Evolutionary conservation across 2,329 filamentous ascomycete genomes (phyloP).

Genomic region (Byssoonygena ceratinophila): DNA sequence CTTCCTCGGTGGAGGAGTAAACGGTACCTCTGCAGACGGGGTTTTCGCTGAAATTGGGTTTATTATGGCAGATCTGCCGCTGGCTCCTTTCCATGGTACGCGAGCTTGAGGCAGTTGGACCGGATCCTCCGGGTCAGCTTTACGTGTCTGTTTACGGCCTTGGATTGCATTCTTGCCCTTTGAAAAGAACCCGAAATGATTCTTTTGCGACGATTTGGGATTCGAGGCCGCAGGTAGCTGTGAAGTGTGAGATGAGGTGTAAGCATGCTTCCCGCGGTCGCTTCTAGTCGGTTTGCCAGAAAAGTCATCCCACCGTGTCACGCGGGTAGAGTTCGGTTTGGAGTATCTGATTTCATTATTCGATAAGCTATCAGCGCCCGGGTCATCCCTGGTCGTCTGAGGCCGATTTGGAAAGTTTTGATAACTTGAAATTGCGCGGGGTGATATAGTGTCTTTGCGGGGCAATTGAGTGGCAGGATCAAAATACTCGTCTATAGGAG

Average conservation of each 20-base stretch:
- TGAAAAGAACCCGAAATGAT: constrained; percentile 23
- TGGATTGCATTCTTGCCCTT: constrained; percentile 32
- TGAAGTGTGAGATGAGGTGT: constrained; percentile 43
- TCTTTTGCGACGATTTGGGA: constrained; percentile 22
- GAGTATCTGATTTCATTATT: constrained; percentile 12
- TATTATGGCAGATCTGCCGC: constrained; percentile 55
- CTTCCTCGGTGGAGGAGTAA: constrained; percentile 6
- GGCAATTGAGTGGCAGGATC: constrained; percentile 15
- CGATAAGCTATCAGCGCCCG: neutral
- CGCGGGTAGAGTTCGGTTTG: neutral
- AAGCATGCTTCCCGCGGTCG: constrained; percentile 45
- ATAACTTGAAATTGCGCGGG: constrained; percentile 18
- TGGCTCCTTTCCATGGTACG: constrained; percentile 60
- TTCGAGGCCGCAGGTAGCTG: constrained; percentile 22
- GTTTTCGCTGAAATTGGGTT: constrained; percentile 57
- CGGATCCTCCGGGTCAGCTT: constrained; percentile 21
- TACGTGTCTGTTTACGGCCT: constrained; percentile 27
- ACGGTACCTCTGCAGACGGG: constrained; percentile 24
- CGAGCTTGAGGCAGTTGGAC: constrained; percentile 40
- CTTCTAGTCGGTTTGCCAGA: constrained; percentile 56
- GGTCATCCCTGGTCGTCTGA: neutral
- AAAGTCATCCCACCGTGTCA: constrained; percentile 51
- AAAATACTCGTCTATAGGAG: constrained; percentile 31
- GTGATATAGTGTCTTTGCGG: constrained; percentile 20
- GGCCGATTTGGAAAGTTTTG: constrained; percentile 10